Conservation (phyloP, 257 asterid genomes). For the Eucommia ulmoides region DNA sequence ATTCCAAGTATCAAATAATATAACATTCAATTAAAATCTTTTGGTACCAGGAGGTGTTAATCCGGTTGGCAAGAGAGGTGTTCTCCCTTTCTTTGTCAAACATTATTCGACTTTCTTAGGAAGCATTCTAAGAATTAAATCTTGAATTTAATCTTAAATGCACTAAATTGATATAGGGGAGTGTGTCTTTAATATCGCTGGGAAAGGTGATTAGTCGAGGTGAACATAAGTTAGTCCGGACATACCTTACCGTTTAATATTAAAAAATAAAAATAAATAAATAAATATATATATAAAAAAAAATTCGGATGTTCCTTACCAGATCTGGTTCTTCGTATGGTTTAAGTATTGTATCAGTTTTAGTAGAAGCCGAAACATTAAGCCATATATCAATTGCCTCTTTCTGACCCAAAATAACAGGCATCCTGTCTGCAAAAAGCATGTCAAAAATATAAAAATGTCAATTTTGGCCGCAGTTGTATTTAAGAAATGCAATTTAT, state of each 20-base stretch:
- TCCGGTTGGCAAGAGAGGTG: too few relatives aligned
- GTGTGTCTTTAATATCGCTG: background rate
- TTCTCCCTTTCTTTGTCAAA: too few relatives aligned
- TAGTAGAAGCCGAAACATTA: slow-evolving; percentile 38
- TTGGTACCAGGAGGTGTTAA: too few relatives aligned
- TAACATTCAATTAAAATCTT: too few relatives aligned
- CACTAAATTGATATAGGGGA: background rate
- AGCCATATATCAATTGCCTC: slow-evolving; percentile 66
- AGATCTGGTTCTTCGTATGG: slow-evolving; percentile 73
- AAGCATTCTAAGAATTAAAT: too few relatives aligned
- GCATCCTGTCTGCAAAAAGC: slow-evolving; percentile 77
- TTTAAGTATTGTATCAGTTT: slow-evolving; percentile 52
- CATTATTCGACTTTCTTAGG: too few relatives aligned
- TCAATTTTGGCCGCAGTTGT: background rate
- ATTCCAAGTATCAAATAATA: slow-evolving; percentile 7
- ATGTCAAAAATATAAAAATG: background rate
- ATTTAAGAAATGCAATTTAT: background rate
- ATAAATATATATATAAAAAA: too few relatives aligned
- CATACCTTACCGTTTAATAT: too few relatives aligned
- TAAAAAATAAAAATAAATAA: too few relatives aligned
- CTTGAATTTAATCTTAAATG: background rate
- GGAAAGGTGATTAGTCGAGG: too few relatives aligned
- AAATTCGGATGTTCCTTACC: slow-evolving; percentile 26
- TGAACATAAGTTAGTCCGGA: too few relatives aligned
- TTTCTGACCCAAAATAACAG: slow-evolving; percentile 75